Conservation (phyloP, 2,329 filamentous ascomycete species). For the Nothomitra cinnamomea region DNA sequence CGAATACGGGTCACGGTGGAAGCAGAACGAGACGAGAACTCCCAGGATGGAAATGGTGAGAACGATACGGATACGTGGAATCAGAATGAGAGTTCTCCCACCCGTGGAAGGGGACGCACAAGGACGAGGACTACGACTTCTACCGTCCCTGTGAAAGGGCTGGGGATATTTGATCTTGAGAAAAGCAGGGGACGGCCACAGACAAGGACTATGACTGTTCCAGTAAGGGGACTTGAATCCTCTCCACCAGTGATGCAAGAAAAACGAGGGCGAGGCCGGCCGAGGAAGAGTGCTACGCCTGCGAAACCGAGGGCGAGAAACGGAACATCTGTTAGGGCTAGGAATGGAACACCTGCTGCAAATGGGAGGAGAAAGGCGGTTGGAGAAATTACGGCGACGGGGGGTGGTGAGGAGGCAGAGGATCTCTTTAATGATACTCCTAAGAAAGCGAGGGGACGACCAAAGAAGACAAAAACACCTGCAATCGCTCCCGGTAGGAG, state of each 20-base stretch:
- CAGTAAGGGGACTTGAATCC: neutral
- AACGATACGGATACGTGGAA: neutral
- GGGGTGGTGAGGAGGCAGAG: neutral
- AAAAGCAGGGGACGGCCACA: too few relatives aligned
- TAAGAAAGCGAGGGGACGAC: neutral
- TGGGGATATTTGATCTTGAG: neutral
- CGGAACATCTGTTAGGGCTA: neutral
- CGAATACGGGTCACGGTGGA: slow-evolving; percentile 12
- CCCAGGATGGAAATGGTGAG: too few relatives aligned
- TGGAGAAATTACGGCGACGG: neutral
- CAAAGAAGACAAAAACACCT: neutral
- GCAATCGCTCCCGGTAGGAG: too few relatives aligned
- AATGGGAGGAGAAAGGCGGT: neutral
- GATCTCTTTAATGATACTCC: neutral
- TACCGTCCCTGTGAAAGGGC: neutral
- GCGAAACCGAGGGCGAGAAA: neutral
- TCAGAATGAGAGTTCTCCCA: neutral
- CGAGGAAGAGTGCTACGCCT: slow-evolving; percentile 1
- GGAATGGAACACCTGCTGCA: neutral
- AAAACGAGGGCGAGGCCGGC: neutral
- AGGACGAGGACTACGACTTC: neutral
- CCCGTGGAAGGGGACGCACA: neutral
- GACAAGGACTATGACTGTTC: slow-evolving; percentile 1
- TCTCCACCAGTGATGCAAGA: neutral
- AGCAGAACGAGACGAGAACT: slow-evolving; percentile 8